A percentile compares a stretch with the other conserved stretches of the same genome.
phyloP scores from a whole-genome alignment of 306 rosid genomes.

The Begonia peltatifolia region DNA sequence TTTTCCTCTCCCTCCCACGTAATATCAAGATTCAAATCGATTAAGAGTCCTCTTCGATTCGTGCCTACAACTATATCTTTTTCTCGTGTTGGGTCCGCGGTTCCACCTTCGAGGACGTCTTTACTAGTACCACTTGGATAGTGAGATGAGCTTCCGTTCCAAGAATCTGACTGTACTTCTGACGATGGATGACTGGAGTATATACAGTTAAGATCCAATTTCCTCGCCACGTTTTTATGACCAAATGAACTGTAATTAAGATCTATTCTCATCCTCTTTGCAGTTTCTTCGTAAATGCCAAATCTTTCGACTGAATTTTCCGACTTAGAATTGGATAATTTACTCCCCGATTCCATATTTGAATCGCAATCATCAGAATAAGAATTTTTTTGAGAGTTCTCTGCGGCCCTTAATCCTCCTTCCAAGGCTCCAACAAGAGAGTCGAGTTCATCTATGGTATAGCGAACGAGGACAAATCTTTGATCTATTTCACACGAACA shows the following conservation, averaged over 20 bases:
- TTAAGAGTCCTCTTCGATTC: conserved; percentile 21
- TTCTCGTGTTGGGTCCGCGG: conserved; percentile 10
- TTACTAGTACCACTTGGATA: conserved; percentile 26
- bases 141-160: conserved; percentile 27
- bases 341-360: conserved; percentile 23
- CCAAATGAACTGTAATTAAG: conserved; percentile 22
- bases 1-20: conserved; percentile 29
- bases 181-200: conserved; percentile 41
- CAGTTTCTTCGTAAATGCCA: conserved; percentile 21
- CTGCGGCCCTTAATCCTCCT: conserved; percentile 38
- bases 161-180: conserved; percentile 41
- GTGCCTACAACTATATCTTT: conserved; percentile 10
- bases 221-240: conserved; percentile 14
- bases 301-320: conserved; percentile 18
- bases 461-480: conserved; percentile 46
- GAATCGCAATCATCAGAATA: conserved; percentile 10
- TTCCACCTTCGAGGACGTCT: conserved; percentile 12
- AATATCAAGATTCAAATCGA: conserved; percentile 49
- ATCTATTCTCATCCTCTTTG: conserved; percentile 29
- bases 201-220: conserved; percentile 24
- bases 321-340: conserved; percentile 12
- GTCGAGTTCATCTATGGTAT: conserved; percentile 37
- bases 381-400: conserved; percentile 21
- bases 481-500: conserved; percentile 50
- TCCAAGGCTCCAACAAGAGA: conserved; percentile 51